Base-by-base conservation (phyloP, 208 protist species). In the Leishmania mexicana region DNA sequence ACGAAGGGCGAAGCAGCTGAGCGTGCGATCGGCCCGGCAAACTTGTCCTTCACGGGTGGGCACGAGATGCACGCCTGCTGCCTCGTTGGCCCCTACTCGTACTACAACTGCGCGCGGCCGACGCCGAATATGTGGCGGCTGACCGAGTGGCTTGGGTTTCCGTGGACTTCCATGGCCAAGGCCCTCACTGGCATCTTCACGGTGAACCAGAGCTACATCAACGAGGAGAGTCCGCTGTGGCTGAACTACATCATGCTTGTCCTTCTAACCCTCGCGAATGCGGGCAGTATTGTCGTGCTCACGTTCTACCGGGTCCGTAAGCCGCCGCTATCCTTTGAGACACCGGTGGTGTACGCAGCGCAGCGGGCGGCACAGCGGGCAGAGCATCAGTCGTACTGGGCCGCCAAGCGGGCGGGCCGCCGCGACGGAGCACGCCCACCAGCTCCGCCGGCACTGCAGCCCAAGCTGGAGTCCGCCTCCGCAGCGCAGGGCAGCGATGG, bases 111-210 rank as follows among this genome's bases (percentile, higher is more conserved):
- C 79, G 80, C 82, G 6, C 65, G 47, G 21, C 82, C 87, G 0
- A 42, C 73, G 8, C 75, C 82, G 11, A 93, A 91, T 58, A 45
- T 79, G 15, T 93, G 84, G 87, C 76, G 72, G 15, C 31, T 88
- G 11, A 75, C 82, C 6, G 89, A 91, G 80, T 91, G 80, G 81
- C 81, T 78, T 31, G 89, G 89, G 24, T 51, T 91, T 17, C 83
- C 83, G 62, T 88, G 85, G 83, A 92, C 87, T 40, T 31, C 24
- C 53, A 13, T 65, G 21, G 64, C 78, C n/a, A 77, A 75, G 57
- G 38, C 35, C 38, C 68, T 91, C 3, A 85, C 85, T 1, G 17
- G 75, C 19, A 40, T 83, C 28, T 75, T 88, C 51, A 74, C 78
- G 8, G 11, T 45, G 21, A 28, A 79, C n/a, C 62, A 70, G 58